Evolutionary conservation across 1,139 yeast species (phyloP), one percentile per base, ranked within the genome.

Genomic region (Zhuliangozyma blackwelliae): DNA sequence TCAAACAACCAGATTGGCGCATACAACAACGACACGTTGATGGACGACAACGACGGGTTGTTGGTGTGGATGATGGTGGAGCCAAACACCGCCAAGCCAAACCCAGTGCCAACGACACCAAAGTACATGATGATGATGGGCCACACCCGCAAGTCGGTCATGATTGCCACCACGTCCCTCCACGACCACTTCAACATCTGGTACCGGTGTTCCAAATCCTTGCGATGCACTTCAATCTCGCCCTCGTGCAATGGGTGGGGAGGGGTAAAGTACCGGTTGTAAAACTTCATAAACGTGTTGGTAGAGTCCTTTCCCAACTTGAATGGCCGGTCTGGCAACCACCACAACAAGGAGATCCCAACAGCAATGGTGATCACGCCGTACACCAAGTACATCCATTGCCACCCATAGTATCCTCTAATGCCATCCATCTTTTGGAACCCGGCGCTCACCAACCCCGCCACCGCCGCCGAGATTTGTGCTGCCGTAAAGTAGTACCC

Each of bases 1-100:
- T 87, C 96, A 58, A 85, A 86, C 34, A 87, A 64, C 96, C 96
- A 87, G 50, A 88, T 87, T 27, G 96, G 96, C 5, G 95, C 96
- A 48, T 84, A 82, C 40, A 87, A 67, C 31, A 87, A 69, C 1
- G 92, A 82, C 13, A 87, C 78, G 41, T 81, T 67, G 47, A 87
- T 83, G 2, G 89, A 79, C 2, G 80, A 61, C 48, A 86, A 69
- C 10, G 54, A 49, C 2, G 92, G 82, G 55, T 83, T 78, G 48
- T 81, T 79, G 8, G 75, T 75, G 36, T 72, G 61, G 48, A 87
- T 82, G 46, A 87, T 80, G n/a, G 94, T 80, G 5, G 95, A 81
- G 2, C 92, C 96, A 61, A 83, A 87, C 13, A 83, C 92, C 16
- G 90, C 89, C 39, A 87, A 66, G 12, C 95, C 96, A 54, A 75